Conservation (phyloP, 306 rosid species). For the Rubus parviflorus region DNA sequence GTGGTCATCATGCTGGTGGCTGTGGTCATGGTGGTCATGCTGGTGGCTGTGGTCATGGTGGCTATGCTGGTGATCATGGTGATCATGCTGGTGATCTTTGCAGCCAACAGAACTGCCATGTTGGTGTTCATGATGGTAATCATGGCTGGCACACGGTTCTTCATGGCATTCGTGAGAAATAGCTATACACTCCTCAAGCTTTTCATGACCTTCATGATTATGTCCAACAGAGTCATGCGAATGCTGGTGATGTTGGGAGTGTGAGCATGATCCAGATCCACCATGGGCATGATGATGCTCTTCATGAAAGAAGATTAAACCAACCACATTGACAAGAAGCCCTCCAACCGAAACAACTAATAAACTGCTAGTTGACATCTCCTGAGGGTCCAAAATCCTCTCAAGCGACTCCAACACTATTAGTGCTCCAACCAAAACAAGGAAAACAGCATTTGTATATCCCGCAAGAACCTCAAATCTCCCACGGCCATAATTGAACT, state of each 20-base stretch:
- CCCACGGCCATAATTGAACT: constrained; percentile 83
- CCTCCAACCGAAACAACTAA: constrained; percentile 87
- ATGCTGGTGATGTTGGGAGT: constrained; percentile 40
- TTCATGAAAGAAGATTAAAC: constrained; percentile 88
- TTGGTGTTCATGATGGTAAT: constrained; percentile 39
- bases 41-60: constrained; percentile 25
- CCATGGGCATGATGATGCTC: constrained; percentile 98
- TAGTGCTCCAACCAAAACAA: constrained; percentile 87
- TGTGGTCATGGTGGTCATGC: constrained; percentile 2
- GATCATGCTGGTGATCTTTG: constrained; percentile 28
- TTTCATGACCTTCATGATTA: constrained; percentile 28
- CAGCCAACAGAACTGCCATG: constrained; percentile 24
- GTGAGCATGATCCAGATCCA: constrained; percentile 53
- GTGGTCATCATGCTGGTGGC: neutral
- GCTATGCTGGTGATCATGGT: constrained; percentile 25
- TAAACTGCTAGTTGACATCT: constrained; percentile 76
- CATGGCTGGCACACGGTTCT: constrained; percentile 32
- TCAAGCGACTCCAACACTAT: constrained; percentile 89
- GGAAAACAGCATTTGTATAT: constrained; percentile 81
- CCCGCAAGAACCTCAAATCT: constrained; percentile 96
- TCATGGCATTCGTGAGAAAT: constrained; percentile 43
- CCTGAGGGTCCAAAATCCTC: constrained; percentile 95
- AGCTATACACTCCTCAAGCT: constrained; percentile 36
- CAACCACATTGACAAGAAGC: constrained; percentile 75
- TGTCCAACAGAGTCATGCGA: constrained; percentile 32